Evolutionary conservation across 2,329 filamentous ascomycete genomes (phyloP).

Genomic region (Biscogniauxia sp.): DNA sequence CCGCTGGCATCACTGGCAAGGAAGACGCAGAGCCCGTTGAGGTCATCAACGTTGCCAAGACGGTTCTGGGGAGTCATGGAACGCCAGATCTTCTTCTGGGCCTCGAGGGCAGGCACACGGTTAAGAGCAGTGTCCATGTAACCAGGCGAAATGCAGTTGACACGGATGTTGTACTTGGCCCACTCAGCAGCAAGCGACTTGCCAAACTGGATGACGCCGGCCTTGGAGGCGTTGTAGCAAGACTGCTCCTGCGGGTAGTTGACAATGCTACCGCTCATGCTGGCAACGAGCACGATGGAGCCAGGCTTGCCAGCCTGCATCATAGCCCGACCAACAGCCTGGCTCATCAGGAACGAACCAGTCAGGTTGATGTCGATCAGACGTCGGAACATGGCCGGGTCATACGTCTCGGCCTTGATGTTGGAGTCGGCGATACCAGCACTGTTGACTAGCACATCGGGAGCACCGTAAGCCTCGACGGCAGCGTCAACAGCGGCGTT

Average conservation of each 20-base stretch:
- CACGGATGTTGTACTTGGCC: constrained; percentile 76
- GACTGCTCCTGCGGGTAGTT: constrained; percentile 84
- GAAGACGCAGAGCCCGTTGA: constrained; percentile 76
- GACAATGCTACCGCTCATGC: constrained; percentile 80
- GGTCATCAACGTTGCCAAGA: constrained; percentile 69
- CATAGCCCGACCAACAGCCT: constrained; percentile 70
- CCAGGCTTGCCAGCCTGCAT: constrained; percentile 70
- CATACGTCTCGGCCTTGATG: constrained; percentile 77
- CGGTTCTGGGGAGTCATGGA: constrained; percentile 71
- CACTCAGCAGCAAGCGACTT: constrained; percentile 82
- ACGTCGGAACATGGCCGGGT: constrained; percentile 72
- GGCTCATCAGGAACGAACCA: constrained; percentile 74
- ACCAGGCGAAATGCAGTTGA: constrained; percentile 81
- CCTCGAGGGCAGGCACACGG: constrained; percentile 73
- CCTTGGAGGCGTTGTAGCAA: constrained; percentile 83
- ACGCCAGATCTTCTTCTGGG: constrained; percentile 80
- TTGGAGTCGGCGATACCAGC: constrained; percentile 82
- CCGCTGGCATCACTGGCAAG: constrained; percentile 68
- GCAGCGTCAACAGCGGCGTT: constrained; percentile 66
- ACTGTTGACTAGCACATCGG: constrained; percentile 76
- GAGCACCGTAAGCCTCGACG: constrained; percentile 62
- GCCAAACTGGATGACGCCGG: constrained; percentile 73
- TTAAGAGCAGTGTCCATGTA: constrained; percentile 87
- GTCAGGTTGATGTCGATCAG: constrained; percentile 82
- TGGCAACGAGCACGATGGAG: constrained; percentile 72